A percentile compares a stretch with the other conserved stretches of the same genome.
phyloP scores from a whole-genome alignment of 1,139 yeast genomes.

The Blastobotrys capitulatus region DNA sequence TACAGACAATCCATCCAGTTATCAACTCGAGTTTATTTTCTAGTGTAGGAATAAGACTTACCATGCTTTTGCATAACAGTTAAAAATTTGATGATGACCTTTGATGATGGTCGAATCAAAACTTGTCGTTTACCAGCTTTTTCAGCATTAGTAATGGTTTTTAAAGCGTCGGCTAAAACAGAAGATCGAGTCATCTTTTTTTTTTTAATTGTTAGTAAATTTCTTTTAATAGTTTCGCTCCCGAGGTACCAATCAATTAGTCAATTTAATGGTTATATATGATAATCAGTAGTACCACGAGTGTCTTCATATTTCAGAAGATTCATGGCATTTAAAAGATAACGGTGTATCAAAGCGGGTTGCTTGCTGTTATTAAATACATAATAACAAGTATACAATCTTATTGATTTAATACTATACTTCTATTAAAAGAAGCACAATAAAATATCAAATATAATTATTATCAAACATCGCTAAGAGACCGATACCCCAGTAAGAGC shows the following conservation, averaged over 20 bases:
- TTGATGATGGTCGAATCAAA: conserved; percentile 96
- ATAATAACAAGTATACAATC: neutral
- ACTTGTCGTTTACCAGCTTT: conserved; percentile 99
- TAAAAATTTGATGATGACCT: conserved; percentile 95
- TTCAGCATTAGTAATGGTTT: conserved; percentile 98
- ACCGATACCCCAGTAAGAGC: conserved; percentile 18
- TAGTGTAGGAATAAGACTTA: conserved; percentile 33
- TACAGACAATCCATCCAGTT: conserved; percentile 95
- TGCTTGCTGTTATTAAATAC: conserved; percentile 5
- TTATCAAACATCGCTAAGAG: conserved; percentile 21
- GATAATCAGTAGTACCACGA: neutral
- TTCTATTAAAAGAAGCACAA: neutral
- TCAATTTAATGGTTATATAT: neutral
- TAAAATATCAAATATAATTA: neutral
- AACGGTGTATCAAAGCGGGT: conserved; percentile 26
- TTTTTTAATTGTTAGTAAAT: conserved; percentile 29
- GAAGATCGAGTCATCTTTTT: conserved; percentile 95
- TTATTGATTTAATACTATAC: neutral
- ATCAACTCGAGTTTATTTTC: conserved; percentile 47
- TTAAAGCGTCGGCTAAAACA: conserved; percentile 98
- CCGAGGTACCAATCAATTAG: neutral
- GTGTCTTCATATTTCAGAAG: conserved; percentile 1
- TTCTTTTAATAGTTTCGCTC: neutral
- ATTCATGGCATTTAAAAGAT: neutral
- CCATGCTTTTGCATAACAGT: conserved; percentile 98